Evolutionary conservation across 75 land plant species (phyloP).

Genomic region (Isoetes taiwanensis): DNA sequence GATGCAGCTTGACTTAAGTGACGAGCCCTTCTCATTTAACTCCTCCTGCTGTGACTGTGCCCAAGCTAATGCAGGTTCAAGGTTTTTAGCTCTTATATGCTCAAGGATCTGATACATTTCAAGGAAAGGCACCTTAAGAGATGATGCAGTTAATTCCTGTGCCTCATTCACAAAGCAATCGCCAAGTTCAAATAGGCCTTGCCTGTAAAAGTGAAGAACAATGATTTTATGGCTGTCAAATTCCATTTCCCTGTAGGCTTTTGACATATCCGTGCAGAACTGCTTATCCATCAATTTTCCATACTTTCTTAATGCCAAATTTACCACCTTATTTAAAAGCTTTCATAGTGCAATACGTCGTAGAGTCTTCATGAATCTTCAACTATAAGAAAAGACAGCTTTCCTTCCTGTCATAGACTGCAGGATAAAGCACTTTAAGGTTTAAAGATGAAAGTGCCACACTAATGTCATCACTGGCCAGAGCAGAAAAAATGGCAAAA

Average conservation of each 20-base stretch:
- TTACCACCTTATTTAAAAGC: conserved; percentile 82
- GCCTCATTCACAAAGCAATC: conserved; percentile 65
- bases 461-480: too few species aligned
- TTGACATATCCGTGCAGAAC: conserved; percentile 60
- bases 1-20: conserved; percentile 65
- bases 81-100: conserved; percentile 41
- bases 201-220: conserved; percentile 62
- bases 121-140: conserved; percentile 43
- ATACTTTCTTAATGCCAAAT: conserved; percentile 50
- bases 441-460: too few species aligned
- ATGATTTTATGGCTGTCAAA: conserved; percentile 56
- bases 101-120: conserved; percentile 66
- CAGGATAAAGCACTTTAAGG: too few species aligned
- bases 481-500: too few species aligned
- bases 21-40: conserved; percentile 46
- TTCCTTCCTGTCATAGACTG: too few species aligned
- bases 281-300: conserved; percentile 58
- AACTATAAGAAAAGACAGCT: too few species aligned
- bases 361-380: too few species aligned
- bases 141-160: conserved; percentile 31
- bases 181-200: conserved; percentile 75
- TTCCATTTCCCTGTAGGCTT: conserved; percentile 71
- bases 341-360: too few species aligned
- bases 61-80: conserved; percentile 78
- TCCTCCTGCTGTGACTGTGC: conserved; percentile 31